These are phyloP conservation scores for Neolentinus lepideus DNA, from an alignment of 1,284 basidiomycete species.

Conservation along the genomic window DNA sequence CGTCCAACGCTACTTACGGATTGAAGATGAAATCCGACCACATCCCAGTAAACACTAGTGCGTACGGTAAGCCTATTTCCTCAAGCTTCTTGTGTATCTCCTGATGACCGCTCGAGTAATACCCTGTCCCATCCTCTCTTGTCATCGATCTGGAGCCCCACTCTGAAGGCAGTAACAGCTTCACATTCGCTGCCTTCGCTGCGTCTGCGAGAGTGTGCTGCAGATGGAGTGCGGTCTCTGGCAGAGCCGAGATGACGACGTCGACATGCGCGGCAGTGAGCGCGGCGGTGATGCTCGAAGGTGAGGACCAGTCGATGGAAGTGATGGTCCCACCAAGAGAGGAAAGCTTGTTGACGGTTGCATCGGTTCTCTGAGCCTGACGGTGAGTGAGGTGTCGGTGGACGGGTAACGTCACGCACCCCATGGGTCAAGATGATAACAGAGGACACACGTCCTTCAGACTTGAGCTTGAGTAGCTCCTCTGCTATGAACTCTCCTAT, in stretches of 20 bases:
- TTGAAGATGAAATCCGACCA: conserved; percentile 13
- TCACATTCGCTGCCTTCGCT: conserved; percentile 20
- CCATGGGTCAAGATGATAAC: conserved; percentile 13
- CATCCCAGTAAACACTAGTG: conserved; percentile 21
- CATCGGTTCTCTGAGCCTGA: background rate
- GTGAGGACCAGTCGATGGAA: conserved; percentile 9
- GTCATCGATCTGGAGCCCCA: conserved; percentile 11
- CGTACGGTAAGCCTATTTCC: conserved; percentile 10
- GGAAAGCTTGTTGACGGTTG: background rate
- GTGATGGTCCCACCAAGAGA: conserved; percentile 7
- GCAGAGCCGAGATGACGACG: conserved; percentile 17
- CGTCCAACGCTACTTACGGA: conserved; percentile 5
- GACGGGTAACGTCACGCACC: background rate
- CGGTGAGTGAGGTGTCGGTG: background rate
- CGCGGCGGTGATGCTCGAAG: conserved; percentile 8
- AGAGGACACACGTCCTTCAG: conserved; percentile 4
- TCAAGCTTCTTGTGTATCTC: conserved; percentile 5
- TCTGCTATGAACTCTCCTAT: conserved; percentile 16
- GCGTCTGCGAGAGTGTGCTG: conserved; percentile 18
- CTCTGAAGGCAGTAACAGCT: conserved; percentile 24
- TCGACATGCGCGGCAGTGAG: conserved; percentile 9
- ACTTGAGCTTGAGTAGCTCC: conserved; percentile 15
- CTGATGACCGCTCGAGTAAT: conserved; percentile 4
- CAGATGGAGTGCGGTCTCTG: conserved; percentile 8
- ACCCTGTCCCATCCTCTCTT: conserved; percentile 4